phyloP scores from a whole-genome alignment of 306 rosid genomes.

The Cajanus cajan region DNA sequence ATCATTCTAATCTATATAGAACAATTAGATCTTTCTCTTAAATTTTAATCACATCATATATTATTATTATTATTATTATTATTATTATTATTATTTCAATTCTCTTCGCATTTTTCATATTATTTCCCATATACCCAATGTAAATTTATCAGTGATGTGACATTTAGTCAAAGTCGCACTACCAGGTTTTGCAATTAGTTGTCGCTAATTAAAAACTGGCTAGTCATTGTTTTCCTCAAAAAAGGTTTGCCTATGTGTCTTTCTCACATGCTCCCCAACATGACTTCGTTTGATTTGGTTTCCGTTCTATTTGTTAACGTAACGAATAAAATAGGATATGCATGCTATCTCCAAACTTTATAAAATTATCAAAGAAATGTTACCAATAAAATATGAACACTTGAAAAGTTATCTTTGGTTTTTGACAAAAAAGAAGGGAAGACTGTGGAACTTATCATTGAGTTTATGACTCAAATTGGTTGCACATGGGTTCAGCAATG shows the following conservation, averaged over 20 bases:
- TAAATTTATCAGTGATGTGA: neutral
- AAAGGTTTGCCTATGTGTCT: slow-evolving; percentile 32
- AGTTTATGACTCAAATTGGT: slow-evolving; percentile 35
- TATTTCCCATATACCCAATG: too few species aligned
- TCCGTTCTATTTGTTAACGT: slow-evolving; percentile 21
- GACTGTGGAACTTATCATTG: slow-evolving; percentile 43
- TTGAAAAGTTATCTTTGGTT: slow-evolving; percentile 23
- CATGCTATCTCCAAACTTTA: slow-evolving; percentile 31
- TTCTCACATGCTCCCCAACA: slow-evolving; percentile 44
- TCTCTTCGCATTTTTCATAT: too few species aligned
- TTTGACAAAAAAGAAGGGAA: slow-evolving; percentile 25
- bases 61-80: too few species aligned
- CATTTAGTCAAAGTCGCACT: slow-evolving; percentile 30
- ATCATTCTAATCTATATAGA: too few species aligned
- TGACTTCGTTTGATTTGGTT: slow-evolving; percentile 25
- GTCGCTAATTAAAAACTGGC: slow-evolving; percentile 19
- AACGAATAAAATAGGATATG: neutral
- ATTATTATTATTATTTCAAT: too few species aligned
- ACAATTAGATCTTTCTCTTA: too few species aligned
- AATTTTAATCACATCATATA: too few species aligned
- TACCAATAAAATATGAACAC: slow-evolving; percentile 23
- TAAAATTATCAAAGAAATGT: neutral
- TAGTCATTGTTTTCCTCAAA: slow-evolving; percentile 43
- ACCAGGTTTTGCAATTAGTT: slow-evolving; percentile 24
- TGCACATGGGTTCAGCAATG: slow-evolving; percentile 44